Percentiles rank a stretch among this genome's conserved stretches.
These are phyloP conservation scores for Stachybotrys chlorohalonatus DNA, from an alignment of 2,329 filamentous ascomycete species.

Conservation along the genomic window DNA sequence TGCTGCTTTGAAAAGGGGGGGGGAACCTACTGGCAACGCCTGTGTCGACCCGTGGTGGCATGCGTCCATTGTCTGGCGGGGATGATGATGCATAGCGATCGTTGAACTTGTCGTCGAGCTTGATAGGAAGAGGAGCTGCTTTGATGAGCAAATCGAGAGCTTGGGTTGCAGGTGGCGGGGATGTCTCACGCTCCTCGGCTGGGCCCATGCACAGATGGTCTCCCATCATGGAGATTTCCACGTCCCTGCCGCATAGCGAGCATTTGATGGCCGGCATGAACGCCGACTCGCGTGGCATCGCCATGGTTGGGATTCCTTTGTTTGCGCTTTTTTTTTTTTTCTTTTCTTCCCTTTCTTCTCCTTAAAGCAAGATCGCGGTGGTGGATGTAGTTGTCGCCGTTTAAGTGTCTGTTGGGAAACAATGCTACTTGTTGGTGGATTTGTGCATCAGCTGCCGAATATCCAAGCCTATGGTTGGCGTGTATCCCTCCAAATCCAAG, in stretches of 20 bases:
- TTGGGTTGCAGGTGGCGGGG: not conserved
- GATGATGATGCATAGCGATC: not conserved
- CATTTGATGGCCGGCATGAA: slow-evolving; percentile 82
- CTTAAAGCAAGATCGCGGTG: too few species aligned
- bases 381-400: too few species aligned
- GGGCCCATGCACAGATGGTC: slow-evolving; percentile 63
- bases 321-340: too few species aligned
- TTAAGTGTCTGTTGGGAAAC: too few species aligned
- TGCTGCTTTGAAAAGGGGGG: not conserved
- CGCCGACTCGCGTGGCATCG: slow-evolving; percentile 50
- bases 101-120: not conserved
- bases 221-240: slow-evolving; percentile 79
- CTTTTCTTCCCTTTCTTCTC: too few species aligned
- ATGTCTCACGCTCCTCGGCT: slow-evolving; percentile 35
- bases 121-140: not conserved
- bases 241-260: slow-evolving; percentile 66
- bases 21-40: slow-evolving; percentile 41
- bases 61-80: slow-evolving; percentile 26
- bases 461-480: too few species aligned
- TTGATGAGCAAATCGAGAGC: not conserved
- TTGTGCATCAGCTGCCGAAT: too few species aligned
- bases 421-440: too few species aligned
- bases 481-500: too few species aligned
- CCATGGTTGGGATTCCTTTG: slow-evolving; percentile 23
- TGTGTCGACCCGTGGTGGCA: slow-evolving; percentile 41